Evolutionary conservation across 768 basidiomycete species (phyloP).

Genomic region (Lentinula lateritia): DNA sequence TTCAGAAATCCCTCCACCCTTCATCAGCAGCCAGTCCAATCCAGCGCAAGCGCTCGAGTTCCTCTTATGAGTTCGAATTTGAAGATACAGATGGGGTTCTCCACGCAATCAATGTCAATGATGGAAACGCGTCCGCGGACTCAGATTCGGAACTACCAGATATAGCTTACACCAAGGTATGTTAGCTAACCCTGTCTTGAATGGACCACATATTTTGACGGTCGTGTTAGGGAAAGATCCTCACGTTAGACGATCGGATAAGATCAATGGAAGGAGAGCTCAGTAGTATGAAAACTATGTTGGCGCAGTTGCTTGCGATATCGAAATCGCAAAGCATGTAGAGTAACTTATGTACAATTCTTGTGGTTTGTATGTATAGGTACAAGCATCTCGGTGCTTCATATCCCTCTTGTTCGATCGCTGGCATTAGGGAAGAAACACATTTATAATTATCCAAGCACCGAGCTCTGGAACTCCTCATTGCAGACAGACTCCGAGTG

Average conservation of each 20-base stretch:
- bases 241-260: constrained; percentile 6
- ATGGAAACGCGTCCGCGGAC: constrained; percentile 4
- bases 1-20: neutral
- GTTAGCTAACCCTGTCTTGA: neutral
- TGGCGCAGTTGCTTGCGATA: constrained; percentile 6
- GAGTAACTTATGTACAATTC: neutral
- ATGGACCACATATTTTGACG: neutral
- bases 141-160: constrained; percentile 5
- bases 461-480: neutral
- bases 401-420: too few relatives aligned
- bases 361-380: neutral
- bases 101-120: neutral
- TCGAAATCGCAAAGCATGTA: neutral
- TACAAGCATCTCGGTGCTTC: too few relatives aligned
- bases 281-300: constrained; percentile 7
- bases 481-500: neutral
- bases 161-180: constrained; percentile 4
- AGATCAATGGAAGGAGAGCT: constrained; percentile 6
- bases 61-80: constrained; percentile 6
- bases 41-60: neutral
- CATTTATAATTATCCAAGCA: too few relatives aligned
- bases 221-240: neutral
- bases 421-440: too few relatives aligned
- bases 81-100: constrained; percentile 2
- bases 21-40: neutral